Evolutionary conservation across 75 land plant genomes (phyloP).

Genomic region (Selaginella tamariscina): DNA sequence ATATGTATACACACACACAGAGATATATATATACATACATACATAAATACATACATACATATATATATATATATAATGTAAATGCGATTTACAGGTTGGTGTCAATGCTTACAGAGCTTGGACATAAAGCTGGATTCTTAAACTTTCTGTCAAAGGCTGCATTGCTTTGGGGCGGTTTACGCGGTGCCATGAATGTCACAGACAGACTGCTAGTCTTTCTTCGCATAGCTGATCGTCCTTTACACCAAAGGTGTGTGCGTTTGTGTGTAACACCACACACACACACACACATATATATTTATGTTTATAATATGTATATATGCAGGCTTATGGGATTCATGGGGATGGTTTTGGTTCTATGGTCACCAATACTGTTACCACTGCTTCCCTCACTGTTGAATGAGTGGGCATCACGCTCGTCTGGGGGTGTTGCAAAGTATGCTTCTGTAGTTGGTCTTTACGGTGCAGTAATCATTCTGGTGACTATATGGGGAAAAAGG

Average conservation of each 20-base stretch:
- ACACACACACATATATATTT: no score
- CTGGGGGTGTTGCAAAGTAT: constrained; percentile 42
- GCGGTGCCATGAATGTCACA: constrained; percentile 96
- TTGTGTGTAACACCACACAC: background rate
- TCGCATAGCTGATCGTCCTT: constrained; percentile 68
- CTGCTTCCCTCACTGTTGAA: constrained; percentile 68
- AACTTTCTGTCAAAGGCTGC: constrained; percentile 70
- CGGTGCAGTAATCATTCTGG: constrained; percentile 49
- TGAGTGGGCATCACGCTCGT: constrained; percentile 48
- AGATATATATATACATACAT: no score
- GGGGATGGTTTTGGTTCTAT: constrained; percentile 65
- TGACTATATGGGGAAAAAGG: constrained; percentile 77
- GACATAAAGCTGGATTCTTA: constrained; percentile 77
- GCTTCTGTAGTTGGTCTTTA: constrained; percentile 66
- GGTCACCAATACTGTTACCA: constrained; percentile 85
- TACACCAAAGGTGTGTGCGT: constrained; percentile 47
- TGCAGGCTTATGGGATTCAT: constrained; percentile 64
- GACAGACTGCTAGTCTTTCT: constrained; percentile 77
- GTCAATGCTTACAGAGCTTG: constrained; percentile 67
- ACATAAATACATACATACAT: no score
- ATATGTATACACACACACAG: no score
- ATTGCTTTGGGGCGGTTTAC: constrained; percentile 93
- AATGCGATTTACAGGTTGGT: constrained; percentile 80
- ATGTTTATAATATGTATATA: background rate
- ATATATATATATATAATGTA: no score